Base-by-base conservation (phyloP, 768 basidiomycete genomes). In the Leccinellum rugosiceps region DNA sequence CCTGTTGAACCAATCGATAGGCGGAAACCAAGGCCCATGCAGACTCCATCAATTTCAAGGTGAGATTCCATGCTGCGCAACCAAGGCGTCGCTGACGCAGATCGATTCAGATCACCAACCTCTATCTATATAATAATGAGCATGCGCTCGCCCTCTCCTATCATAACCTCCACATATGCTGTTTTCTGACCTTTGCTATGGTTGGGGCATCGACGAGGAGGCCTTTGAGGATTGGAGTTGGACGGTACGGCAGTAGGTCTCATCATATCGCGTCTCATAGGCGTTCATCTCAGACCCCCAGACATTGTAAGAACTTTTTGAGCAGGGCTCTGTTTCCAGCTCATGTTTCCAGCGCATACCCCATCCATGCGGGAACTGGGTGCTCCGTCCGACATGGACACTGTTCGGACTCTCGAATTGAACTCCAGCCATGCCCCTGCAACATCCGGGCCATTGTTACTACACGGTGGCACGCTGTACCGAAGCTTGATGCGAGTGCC, bases 141-240 rank as follows among this genome's bases (percentile, higher is more conserved):
- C 85, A 92, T 44, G 77, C 87, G 0, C 81, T 91, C 5, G 88
- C 93, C 0, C 74, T 97, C 2, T 84, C 86, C 0, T 88, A 94
- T 60, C 87, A 97, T 70, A 88, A 86, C 58, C 82, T 84, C 13
- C 97, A 99, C 67, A 80, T 96, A 58, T 83, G 86, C 32, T 84
- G 84, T 58, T 96, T 97, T 63, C 87, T 5, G 92, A 94, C 65
- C 84, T 99, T 62, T 90, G 90, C 6, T 77, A 89, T 19, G 87
- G 88, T 1, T 98, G 97, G 97, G 92, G 34, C 10, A 98, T 98
- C 55, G 95, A 94, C 15, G 93, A 95, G 64, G 92, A 94, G 66
- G 96, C 93, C 0, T 98, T 92, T 63, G 97, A 98, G 69, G 98
- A 88, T 68, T 98, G 96, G 96, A 90, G 90, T 62, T 99, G 95